Percentiles rank a stretch among this genome's conserved stretches.
phyloP scores from a whole-genome alignment of 2,329 filamentous ascomycete species.

The Cadophora luteo-olivacea region DNA sequence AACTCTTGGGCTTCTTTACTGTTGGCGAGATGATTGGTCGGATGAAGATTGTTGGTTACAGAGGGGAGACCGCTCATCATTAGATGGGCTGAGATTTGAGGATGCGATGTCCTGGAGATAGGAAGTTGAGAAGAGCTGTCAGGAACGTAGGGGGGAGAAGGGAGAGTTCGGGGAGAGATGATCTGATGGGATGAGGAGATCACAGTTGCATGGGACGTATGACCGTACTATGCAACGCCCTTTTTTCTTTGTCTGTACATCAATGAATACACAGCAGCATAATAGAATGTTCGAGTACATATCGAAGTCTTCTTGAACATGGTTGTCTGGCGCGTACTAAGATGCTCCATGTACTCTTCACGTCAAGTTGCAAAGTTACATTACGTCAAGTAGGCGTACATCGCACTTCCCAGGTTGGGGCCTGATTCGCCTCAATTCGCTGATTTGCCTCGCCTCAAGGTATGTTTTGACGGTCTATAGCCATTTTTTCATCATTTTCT shows the following conservation, averaged over 20 bases:
- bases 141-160: neutral
- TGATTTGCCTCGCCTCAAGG: no score
- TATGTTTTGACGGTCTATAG: no score
- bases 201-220: conserved; percentile 25
- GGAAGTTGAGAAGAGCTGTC: neutral
- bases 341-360: no score
- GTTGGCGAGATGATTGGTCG: conserved; percentile 96
- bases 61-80: conserved; percentile 66
- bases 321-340: neutral
- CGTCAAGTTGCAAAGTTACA: no score
- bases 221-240: conserved; percentile 32
- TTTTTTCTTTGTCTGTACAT: conserved; percentile 40
- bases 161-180: conserved; percentile 23
- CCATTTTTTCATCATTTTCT: no score
- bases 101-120: neutral
- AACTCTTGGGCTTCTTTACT: conserved; percentile 96
- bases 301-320: neutral
- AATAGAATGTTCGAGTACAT: conserved; percentile 27
- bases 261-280: conserved; percentile 28
- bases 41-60: conserved; percentile 94
- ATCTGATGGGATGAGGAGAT: no score
- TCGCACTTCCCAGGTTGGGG: no score
- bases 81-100: conserved; percentile 52
- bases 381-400: no score
- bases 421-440: no score